Evolutionary conservation across 495 filamentous ascomycete genomes (phyloP).

Genomic region (Trichoderma parareesei): DNA sequence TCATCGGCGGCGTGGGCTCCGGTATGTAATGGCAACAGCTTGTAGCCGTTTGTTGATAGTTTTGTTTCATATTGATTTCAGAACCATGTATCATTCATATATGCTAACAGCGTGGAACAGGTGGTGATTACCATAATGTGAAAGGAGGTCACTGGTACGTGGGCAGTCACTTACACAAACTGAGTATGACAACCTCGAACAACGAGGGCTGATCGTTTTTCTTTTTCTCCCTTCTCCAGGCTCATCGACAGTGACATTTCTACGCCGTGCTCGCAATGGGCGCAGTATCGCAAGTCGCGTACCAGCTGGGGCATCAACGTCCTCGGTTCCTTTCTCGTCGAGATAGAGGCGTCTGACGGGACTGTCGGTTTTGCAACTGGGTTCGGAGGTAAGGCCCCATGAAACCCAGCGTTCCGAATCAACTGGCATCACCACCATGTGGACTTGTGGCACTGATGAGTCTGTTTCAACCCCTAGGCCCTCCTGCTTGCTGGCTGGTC

Average conservation of each 20-base stretch:
- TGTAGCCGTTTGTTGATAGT: neutral
- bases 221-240: constrained; percentile 32
- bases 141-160: constrained; percentile 75
- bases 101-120: constrained; percentile 20
- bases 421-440: neutral
- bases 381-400: constrained; percentile 57
- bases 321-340: constrained; percentile 86
- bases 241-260: constrained; percentile 85
- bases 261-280: constrained; percentile 83
- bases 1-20: constrained; percentile 79
- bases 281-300: constrained; percentile 74
- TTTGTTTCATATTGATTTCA: neutral
- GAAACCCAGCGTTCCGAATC: too few species aligned
- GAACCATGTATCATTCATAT: neutral
- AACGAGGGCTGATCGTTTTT: neutral
- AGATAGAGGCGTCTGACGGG: constrained; percentile 80
- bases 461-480: constrained; percentile 31
- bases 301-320: constrained; percentile 97
- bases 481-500: constrained; percentile 87
- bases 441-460: neutral
- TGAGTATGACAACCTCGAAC: neutral
- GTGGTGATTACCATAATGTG: constrained; percentile 93
- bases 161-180: neutral
- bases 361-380: constrained; percentile 88
- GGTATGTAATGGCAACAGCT: constrained; percentile 28